These are phyloP conservation scores for Fallopia convolvulus DNA, from an alignment of 148 eudicot species.

Conservation along the genomic window DNA sequence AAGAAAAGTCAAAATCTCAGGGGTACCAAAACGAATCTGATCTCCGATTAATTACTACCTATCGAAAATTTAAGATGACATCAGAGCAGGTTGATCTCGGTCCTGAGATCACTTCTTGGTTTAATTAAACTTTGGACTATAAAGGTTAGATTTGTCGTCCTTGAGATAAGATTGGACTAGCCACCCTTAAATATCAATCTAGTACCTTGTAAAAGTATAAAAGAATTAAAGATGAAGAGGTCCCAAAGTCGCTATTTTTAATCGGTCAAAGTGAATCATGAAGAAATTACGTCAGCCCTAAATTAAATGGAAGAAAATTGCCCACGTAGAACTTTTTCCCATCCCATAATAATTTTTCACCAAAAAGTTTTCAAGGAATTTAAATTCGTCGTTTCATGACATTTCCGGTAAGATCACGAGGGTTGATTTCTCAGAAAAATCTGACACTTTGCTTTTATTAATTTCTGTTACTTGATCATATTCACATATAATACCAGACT, in stretches of 20 bases:
- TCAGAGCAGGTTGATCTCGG: too few relatives aligned
- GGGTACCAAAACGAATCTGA: too few relatives aligned
- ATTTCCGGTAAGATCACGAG: not conserved
- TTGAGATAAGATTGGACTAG: too few relatives aligned
- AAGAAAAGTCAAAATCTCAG: too few relatives aligned
- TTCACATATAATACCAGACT: not conserved
- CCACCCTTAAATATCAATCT: not conserved
- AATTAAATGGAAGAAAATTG: not conserved
- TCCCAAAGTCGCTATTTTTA: not conserved
- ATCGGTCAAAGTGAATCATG: not conserved
- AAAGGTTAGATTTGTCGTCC: too few relatives aligned
- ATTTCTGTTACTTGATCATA: not conserved
- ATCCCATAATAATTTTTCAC: not conserved
- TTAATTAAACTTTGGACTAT: too few relatives aligned
- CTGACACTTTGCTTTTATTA: not conserved
- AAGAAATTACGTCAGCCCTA: constrained; percentile 7
- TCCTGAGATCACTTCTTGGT: too few relatives aligned
- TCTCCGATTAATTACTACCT: too few relatives aligned
- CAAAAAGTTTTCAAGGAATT: not conserved
- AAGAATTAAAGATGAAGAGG: not conserved
- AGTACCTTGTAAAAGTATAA: not conserved
- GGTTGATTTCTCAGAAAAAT: not conserved
- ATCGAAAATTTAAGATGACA: too few relatives aligned
- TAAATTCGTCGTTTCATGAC: not conserved
- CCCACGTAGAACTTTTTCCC: not conserved